Evolutionary conservation across 2,329 filamentous ascomycete species (phyloP).

Genomic region (Pseudocercospora vitis): DNA sequence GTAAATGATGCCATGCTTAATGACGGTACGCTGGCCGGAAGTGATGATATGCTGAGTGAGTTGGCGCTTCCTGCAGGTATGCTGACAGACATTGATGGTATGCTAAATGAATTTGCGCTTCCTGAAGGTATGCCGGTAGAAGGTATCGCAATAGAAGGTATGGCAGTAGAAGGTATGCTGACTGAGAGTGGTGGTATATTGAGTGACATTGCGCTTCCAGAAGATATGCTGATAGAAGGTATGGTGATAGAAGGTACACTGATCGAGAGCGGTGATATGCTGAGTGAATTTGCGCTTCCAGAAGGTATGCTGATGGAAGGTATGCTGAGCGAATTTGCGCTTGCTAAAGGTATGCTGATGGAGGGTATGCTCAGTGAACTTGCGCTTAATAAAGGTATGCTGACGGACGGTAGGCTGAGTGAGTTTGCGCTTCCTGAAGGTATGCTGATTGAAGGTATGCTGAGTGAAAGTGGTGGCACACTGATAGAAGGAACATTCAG

Average conservation of each 20-base stretch:
- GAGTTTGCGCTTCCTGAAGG: background rate
- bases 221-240: constrained; percentile 2
- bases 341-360: constrained; percentile 1
- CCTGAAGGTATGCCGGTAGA: background rate
- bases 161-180: background rate
- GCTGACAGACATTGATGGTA: constrained; percentile 3
- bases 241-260: background rate
- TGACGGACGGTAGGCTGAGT: background rate
- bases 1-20: background rate
- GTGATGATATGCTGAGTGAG: background rate
- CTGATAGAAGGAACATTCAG: constrained; percentile 2
- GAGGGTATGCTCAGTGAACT: background rate
- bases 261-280: background rate
- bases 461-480: background rate
- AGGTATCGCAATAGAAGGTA: background rate
- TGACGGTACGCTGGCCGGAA: background rate
- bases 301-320: constrained; percentile 2
- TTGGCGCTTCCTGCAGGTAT: background rate
- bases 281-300: background rate
- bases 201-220: background rate
- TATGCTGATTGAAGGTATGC: background rate
- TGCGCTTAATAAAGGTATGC: background rate
- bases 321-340: background rate
- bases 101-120: background rate
- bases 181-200: constrained; percentile 1